Base-by-base conservation (phyloP, 2,329 filamentous ascomycete species). In the Helicocarpus griseus region DNA sequence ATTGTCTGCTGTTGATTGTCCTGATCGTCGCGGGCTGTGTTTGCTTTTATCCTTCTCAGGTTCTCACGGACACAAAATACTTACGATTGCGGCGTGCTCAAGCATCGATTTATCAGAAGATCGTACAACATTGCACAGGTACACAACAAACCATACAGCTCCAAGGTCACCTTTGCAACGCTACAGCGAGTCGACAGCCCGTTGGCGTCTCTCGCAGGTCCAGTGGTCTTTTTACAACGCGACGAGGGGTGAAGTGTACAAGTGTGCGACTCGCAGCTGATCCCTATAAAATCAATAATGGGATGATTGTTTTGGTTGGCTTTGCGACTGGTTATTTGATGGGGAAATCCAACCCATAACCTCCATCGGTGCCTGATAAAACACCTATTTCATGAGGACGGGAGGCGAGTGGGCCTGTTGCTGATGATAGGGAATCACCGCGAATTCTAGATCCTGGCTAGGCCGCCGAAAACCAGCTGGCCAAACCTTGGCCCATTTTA, bases 61-160 rank as follows among this genome's bases (percentile, higher is more conserved):
- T 9, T n/a, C 19, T n/a, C n/a, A n/a, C n/a, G n/a, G n/a, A n/a
- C n/a, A n/a, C n/a, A n/a, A n/a, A n/a, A n/a, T n/a, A n/a, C n/a
- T n/a, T n/a, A n/a, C n/a, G n/a, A n/a, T n/a, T n/a, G n/a, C n/a
- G 31, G 31, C n/a, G 9, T 35, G 9, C 31, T 14, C 31, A 47
- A 24, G 17, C 21, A 14, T 35, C 44, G 9, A 47, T 44, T 35
- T 6, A 2, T 9, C 29, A 47, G 33, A 19, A 47, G 29, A 17
- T 47, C 29, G 31, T 36, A 29, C 44, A 47, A 47, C 44, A 35
- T 35, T 35, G 44, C 38, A 41, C 44, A 35, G 43, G 43, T 33
- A 29, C 24, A 33, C 29, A 24, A 35, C 44, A 14, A 17, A 28
- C 19, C 28, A 22, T 17, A 28, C 5, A 46, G 11, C n/a, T n/a